These are phyloP conservation scores for Aspergillus cavernicola DNA, from an alignment of 495 filamentous ascomycete species.

Conservation along the genomic window DNA sequence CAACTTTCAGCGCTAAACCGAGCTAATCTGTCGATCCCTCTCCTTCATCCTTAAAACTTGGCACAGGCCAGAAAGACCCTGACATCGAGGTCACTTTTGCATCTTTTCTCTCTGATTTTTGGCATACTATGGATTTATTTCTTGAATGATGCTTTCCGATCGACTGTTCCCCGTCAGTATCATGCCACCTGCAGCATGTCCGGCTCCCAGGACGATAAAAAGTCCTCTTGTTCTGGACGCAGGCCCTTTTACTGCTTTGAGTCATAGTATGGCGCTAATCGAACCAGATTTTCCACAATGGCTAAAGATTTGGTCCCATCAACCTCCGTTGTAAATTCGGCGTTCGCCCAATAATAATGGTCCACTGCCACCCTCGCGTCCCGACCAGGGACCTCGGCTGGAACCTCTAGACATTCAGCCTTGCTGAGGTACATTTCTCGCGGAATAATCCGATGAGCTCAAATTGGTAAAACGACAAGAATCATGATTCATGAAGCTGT, in stretches of 20 bases:
- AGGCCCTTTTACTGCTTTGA: slow-evolving; percentile 1
- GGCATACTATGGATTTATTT: not conserved
- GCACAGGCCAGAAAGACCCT: slow-evolving; percentile 8
- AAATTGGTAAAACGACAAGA: not conserved
- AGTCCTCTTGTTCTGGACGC: not conserved
- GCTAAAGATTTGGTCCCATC: not conserved
- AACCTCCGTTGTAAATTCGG: too few relatives aligned
- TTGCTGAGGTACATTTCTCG: not conserved
- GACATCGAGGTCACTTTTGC: not conserved
- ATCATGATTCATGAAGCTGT: not conserved
- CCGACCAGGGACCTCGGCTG: not conserved
- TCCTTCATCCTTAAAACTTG: not conserved
- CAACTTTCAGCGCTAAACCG: slow-evolving; percentile 3
- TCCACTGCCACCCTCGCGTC: not conserved
- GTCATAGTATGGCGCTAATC: not conserved
- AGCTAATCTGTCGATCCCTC: slow-evolving; percentile 16
- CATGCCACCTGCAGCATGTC: too few relatives aligned
- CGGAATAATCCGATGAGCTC: not conserved
- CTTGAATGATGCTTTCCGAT: too few relatives aligned
- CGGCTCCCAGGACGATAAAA: too few relatives aligned
- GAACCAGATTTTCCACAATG: not conserved
- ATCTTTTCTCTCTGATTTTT: not conserved
- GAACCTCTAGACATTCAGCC: not conserved
- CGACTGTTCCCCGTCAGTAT: too few relatives aligned
- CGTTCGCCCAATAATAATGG: not conserved